A percentile compares a stretch with the other conserved stretches of the same genome.
These are phyloP conservation scores for Neonectria sp. DNA, from an alignment of 2,329 filamentous ascomycete species.

Conservation along the genomic window DNA sequence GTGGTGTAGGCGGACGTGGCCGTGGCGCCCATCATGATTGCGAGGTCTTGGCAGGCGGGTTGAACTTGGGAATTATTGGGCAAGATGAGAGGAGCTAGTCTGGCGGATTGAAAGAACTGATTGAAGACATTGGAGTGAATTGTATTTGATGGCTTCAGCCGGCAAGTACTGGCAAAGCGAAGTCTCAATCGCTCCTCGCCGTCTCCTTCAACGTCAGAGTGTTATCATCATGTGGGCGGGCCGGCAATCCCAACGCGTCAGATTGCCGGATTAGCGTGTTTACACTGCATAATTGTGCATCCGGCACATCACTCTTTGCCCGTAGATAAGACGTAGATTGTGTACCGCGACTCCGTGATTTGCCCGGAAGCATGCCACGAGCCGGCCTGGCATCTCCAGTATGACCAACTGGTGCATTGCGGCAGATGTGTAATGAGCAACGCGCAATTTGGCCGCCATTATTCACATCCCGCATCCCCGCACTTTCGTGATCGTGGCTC, in stretches of 20 bases:
- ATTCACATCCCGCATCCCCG: slow-evolving; percentile 2
- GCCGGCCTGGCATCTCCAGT: neutral
- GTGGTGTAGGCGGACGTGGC: slow-evolving; percentile 41
- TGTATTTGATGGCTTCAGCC: slow-evolving; percentile 16
- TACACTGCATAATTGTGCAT: neutral
- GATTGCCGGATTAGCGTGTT: slow-evolving; percentile 8
- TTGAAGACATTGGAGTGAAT: slow-evolving; percentile 1
- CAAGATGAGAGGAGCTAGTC: slow-evolving; percentile 9
- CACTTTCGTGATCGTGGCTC: neutral
- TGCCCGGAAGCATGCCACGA: neutral
- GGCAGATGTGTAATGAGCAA: slow-evolving; percentile 23
- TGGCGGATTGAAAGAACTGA: neutral
- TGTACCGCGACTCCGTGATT: neutral
- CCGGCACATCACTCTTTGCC: slow-evolving; percentile 4
- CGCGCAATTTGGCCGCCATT: slow-evolving; percentile 14
- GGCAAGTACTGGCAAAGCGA: slow-evolving; percentile 6
- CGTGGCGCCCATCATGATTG: slow-evolving; percentile 35
- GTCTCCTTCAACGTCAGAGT: neutral
- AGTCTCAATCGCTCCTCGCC: neutral
- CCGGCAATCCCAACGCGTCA: neutral
- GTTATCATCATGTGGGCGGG: neutral
- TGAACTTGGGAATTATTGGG: slow-evolving; percentile 26
- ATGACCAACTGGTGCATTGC: neutral
- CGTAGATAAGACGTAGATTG: neutral
- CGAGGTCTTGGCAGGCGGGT: slow-evolving; percentile 1